Percentiles rank a stretch among this genome's conserved stretches.
These are phyloP conservation scores for Aureobasidium sp. DNA, from an alignment of 2,329 filamentous ascomycete species.

Conservation along the genomic window DNA sequence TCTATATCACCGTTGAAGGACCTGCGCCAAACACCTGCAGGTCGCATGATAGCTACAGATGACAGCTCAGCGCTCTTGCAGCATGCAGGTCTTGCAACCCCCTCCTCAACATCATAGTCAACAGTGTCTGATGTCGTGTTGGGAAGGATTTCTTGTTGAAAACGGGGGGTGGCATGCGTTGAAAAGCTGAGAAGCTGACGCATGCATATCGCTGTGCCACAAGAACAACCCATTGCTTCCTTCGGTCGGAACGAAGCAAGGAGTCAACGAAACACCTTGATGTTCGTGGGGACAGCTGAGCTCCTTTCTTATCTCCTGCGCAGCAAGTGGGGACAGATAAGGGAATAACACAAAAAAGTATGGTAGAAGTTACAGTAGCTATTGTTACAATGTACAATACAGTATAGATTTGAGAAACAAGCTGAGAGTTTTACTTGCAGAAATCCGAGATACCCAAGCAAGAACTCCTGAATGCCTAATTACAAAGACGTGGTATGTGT, in stretches of 20 bases:
- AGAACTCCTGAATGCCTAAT: slow-evolving; percentile 12
- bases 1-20: background rate
- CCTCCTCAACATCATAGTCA: background rate
- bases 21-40: background rate
- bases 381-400: slow-evolving; percentile 12
- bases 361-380: background rate
- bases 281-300: background rate
- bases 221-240: background rate
- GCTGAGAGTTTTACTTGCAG: background rate
- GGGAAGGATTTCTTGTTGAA: background rate
- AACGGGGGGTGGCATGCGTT: background rate
- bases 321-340: background rate
- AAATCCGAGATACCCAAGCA: background rate
- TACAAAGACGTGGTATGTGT: slow-evolving; percentile 13
- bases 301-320: background rate
- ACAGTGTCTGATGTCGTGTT: background rate
- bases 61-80: background rate
- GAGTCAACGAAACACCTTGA: background rate
- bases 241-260: background rate
- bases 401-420: background rate
- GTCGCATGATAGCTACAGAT: background rate
- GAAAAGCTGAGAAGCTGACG: background rate
- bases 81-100: background rate
- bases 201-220: slow-evolving; percentile 2
- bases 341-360: background rate